These are phyloP conservation scores for Chaetomium sp. DNA, from an alignment of 2,329 filamentous ascomycete genomes.

Conservation along the genomic window DNA sequence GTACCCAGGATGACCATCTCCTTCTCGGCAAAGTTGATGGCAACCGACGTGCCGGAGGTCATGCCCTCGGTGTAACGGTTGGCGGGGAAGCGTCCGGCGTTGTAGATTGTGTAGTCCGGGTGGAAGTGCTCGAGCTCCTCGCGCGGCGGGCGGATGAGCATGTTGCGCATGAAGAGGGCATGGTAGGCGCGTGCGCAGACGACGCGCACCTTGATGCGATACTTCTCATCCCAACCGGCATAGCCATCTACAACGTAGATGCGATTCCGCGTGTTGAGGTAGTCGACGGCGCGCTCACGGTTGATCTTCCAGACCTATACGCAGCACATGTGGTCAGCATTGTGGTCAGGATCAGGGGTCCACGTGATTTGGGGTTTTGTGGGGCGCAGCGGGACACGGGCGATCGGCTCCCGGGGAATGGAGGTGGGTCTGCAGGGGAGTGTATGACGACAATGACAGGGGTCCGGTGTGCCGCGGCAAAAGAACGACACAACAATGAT, in stretches of 20 bases:
- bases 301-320: slow-evolving; percentile 97
- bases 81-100: slow-evolving; percentile 95
- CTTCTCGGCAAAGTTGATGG: slow-evolving; percentile 99
- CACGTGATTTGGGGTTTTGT: slow-evolving; percentile 29
- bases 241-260: slow-evolving; percentile 99
- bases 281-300: slow-evolving; percentile 97
- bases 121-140: slow-evolving; percentile 97
- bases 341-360: slow-evolving; percentile 24
- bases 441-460: slow-evolving; percentile 34
- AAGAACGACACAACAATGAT: slow-evolving; percentile 29
- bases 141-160: slow-evolving; percentile 91
- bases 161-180: slow-evolving; percentile 99
- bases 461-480: slow-evolving; percentile 18
- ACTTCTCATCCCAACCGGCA: slow-evolving; percentile 98
- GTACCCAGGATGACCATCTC: slow-evolving; percentile 99
- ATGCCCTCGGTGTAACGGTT: slow-evolving; percentile 98
- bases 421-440: slow-evolving; percentile 25
- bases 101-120: slow-evolving; percentile 99
- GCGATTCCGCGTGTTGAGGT: slow-evolving; percentile 97
- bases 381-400: slow-evolving; percentile 8
- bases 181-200: slow-evolving; percentile 99
- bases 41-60: slow-evolving; percentile 96
- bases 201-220: slow-evolving; percentile 95
- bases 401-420: slow-evolving; percentile 28
- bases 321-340: slow-evolving; percentile 37